Percentiles rank a stretch among this genome's conserved stretches.
phyloP scores from a whole-genome alignment of 2,329 filamentous ascomycete species.

The Aspergillus sp. region DNA sequence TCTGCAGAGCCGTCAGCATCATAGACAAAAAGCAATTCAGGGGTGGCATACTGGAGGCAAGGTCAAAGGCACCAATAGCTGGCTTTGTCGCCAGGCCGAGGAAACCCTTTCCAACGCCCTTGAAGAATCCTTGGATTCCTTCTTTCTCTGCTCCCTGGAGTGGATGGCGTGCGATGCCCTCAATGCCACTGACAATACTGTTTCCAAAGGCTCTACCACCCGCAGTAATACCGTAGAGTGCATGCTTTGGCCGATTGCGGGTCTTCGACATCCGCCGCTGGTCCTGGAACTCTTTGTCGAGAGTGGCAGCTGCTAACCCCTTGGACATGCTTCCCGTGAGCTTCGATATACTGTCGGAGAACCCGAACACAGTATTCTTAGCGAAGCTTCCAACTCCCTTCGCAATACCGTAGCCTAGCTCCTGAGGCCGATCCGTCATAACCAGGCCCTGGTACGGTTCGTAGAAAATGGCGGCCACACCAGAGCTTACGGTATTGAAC shows the following conservation, averaged over 20 bases:
- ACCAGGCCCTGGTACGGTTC: slow-evolving; percentile 98
- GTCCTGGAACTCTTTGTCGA: slow-evolving; percentile 99
- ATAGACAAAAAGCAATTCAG: background rate
- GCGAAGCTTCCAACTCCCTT: slow-evolving; percentile 97
- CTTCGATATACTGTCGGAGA: slow-evolving; percentile 96
- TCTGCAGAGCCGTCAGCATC: slow-evolving; percentile 47
- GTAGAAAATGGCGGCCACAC: slow-evolving; percentile 98
- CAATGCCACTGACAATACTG: slow-evolving; percentile 90
- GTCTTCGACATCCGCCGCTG: slow-evolving; percentile 90
- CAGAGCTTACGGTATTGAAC: slow-evolving; percentile 98
- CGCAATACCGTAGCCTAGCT: slow-evolving; percentile 91
- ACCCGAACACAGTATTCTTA: slow-evolving; percentile 97
- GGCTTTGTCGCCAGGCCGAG: slow-evolving; percentile 96
- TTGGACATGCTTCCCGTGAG: slow-evolving; percentile 97
- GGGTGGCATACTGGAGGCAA: slow-evolving; percentile 72
- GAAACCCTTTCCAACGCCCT: slow-evolving; percentile 94
- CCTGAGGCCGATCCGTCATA: slow-evolving; percentile 92
- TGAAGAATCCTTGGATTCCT: slow-evolving; percentile 91
- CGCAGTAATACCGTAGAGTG: slow-evolving; percentile 91
- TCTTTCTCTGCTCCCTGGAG: slow-evolving; percentile 96
- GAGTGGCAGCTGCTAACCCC: slow-evolving; percentile 88
- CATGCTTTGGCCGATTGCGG: slow-evolving; percentile 94
- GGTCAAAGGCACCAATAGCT: slow-evolving; percentile 92
- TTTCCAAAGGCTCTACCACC: slow-evolving; percentile 94
- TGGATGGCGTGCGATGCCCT: slow-evolving; percentile 89